phyloP scores from a whole-genome alignment of 345 rosid species.

The Eutrema yunnanense region DNA sequence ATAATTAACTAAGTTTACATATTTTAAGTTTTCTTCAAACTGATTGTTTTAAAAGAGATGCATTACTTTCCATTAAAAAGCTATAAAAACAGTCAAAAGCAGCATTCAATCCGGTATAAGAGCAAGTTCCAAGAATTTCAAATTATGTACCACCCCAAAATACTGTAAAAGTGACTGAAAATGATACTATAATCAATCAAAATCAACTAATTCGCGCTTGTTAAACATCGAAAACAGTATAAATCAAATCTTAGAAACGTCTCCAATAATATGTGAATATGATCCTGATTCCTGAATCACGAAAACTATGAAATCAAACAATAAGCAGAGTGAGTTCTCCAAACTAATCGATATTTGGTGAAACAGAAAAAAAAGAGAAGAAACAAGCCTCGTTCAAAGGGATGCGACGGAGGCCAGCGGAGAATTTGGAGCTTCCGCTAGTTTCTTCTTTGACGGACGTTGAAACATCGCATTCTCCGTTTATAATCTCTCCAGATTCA shows the following conservation, averaged over 20 bases:
- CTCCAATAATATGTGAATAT: background rate
- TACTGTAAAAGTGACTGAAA: background rate
- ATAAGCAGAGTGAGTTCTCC: background rate
- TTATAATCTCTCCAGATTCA: constrained; percentile 25
- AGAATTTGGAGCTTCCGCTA: constrained; percentile 13
- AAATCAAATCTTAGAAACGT: background rate
- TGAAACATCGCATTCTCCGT: constrained; percentile 23
- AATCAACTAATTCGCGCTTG: background rate
- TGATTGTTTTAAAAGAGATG: background rate
- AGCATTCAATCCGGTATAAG: constrained; percentile 11
- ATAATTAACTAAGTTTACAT: background rate
- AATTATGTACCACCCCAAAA: background rate
- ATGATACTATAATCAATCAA: background rate
- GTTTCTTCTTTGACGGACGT: constrained; percentile 27
- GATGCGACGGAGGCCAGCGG: constrained; percentile 27
- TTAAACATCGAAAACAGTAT: background rate
- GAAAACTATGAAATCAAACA: background rate
- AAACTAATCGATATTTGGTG: background rate
- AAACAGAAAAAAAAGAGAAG: background rate
- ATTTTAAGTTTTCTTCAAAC: background rate
- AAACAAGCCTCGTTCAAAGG: constrained; percentile 29
- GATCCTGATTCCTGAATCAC: background rate
- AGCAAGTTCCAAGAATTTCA: constrained; percentile 9
- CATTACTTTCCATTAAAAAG: constrained; percentile 8
- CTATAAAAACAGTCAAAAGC: constrained; percentile 18